These are phyloP conservation scores for Wallacemonas sp. DNA, from an alignment of 208 protist genomes.

Conservation along the genomic window DNA sequence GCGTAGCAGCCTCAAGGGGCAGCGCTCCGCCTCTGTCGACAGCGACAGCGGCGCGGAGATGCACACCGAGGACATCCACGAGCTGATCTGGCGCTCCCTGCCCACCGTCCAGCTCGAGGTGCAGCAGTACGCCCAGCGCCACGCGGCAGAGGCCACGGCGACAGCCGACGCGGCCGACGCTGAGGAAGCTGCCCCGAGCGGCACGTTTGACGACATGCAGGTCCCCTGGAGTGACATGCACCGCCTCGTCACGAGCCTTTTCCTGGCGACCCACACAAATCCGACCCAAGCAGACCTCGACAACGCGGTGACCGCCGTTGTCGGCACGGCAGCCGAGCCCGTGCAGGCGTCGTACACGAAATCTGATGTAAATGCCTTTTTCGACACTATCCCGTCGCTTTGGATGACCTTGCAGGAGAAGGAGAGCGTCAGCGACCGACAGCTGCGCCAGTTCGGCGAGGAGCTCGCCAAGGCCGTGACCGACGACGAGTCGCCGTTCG, in stretches of 20 bases:
- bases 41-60: constrained; percentile 18
- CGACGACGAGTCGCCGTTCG: constrained; percentile 65
- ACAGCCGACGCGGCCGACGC: constrained; percentile 19
- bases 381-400: constrained; percentile 39
- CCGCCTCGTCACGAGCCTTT: constrained; percentile 60
- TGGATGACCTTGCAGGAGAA: constrained; percentile 47
- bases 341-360: constrained; percentile 32
- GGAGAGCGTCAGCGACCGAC: constrained; percentile 15
- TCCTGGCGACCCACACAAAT: constrained; percentile 68
- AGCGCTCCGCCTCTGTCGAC: constrained; percentile 1
- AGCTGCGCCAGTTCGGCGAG: constrained; percentile 33
- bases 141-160: not conserved
- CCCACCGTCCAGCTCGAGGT: constrained; percentile 41
- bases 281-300: constrained; percentile 47
- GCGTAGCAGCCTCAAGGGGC: constrained; percentile 13
- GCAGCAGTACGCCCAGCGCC: not conserved
- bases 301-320: constrained; percentile 27
- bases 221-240: constrained; percentile 57
- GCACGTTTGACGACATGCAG: constrained; percentile 14
- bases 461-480: constrained; percentile 77
- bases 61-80: constrained; percentile 50
- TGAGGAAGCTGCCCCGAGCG: constrained; percentile 9
- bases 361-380: constrained; percentile 43
- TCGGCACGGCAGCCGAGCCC: constrained; percentile 29
- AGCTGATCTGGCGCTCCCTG: constrained; percentile 67